Conservation (phyloP, 2,329 filamentous ascomycete species). For the Diaporthe sp. region DNA sequence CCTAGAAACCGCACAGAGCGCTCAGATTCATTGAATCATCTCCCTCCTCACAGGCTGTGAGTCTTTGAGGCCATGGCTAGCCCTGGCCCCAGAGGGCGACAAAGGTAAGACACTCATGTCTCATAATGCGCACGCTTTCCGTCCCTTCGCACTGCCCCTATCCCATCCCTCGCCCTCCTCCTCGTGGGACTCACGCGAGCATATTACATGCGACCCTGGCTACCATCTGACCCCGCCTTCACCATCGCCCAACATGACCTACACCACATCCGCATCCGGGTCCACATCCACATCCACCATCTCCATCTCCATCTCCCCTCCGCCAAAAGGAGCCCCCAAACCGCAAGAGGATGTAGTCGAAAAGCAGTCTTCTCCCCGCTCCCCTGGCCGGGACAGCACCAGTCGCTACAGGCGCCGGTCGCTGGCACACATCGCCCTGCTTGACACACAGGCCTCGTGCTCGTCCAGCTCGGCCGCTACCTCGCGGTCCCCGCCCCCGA, state of each 20-base stretch:
- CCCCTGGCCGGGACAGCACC: slow-evolving; percentile 35
- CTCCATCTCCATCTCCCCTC: slow-evolving; percentile 13
- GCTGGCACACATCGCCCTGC: slow-evolving; percentile 38
- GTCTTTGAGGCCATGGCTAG: slow-evolving; percentile 21
- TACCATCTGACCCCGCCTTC: not conserved
- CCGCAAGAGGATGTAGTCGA: slow-evolving; percentile 17
- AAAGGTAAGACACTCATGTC: slow-evolving; percentile 33
- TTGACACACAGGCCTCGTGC: slow-evolving; percentile 36
- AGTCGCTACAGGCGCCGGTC: slow-evolving; percentile 38
- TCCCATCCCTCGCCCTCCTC: slow-evolving; percentile 21
- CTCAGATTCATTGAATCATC: slow-evolving; percentile 1
- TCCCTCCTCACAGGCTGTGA: not conserved
- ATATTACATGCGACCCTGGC: slow-evolving; percentile 7
- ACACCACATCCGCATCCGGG: slow-evolving; percentile 26
- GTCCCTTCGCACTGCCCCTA: not conserved
- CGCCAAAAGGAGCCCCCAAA: slow-evolving; percentile 16
- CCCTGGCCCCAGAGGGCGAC: slow-evolving; percentile 17
- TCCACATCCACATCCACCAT: slow-evolving; percentile 28
- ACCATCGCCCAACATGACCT: slow-evolving; percentile 14
- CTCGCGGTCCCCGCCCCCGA: slow-evolving; percentile 28
- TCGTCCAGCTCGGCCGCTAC: slow-evolving; percentile 21
- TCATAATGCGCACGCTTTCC: slow-evolving; percentile 9
- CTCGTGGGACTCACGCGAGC: slow-evolving; percentile 26
- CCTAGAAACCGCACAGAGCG: slow-evolving; percentile 13
- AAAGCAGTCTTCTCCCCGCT: slow-evolving; percentile 28